These are phyloP conservation scores for Kazachstania sp. DNA, from an alignment of 1,139 yeast species.

Conservation along the genomic window DNA sequence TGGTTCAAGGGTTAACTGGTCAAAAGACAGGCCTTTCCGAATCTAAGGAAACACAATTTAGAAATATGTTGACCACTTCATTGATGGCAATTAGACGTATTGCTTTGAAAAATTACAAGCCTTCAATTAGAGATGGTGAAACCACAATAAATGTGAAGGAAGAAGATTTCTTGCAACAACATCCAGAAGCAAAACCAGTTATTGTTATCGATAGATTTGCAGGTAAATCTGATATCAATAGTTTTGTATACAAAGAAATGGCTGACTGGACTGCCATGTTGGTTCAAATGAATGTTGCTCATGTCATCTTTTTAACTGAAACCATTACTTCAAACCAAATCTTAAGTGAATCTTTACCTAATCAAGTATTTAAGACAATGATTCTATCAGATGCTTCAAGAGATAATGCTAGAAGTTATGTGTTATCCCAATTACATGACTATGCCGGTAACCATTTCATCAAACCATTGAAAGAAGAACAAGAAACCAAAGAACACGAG, in stretches of 20 bases:
- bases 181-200: constrained; percentile 83
- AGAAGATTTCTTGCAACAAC: constrained; percentile 75
- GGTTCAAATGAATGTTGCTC: constrained; percentile 73
- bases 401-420: constrained; percentile 62
- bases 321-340: constrained; percentile 72
- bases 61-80: constrained; percentile 70
- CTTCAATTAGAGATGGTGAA: constrained; percentile 26
- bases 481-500: constrained; percentile 8
- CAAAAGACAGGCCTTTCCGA: constrained; percentile 90
- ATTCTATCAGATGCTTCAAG: constrained; percentile 75
- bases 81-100: constrained; percentile 64
- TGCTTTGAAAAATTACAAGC: constrained; percentile 43
- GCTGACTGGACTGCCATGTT: constrained; percentile 86
- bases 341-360: constrained; percentile 66
- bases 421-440: constrained; percentile 48
- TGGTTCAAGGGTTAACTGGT: constrained; percentile 85
- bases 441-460: constrained; percentile 6
- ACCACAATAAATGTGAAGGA: constrained; percentile 43
- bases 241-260: constrained; percentile 62
- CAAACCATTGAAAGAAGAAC: neutral
- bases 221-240: constrained; percentile 52
- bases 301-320: constrained; percentile 78
- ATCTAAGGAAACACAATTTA: constrained; percentile 71
- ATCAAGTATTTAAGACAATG: constrained; percentile 72
- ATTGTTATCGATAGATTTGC: constrained; percentile 71